Base-by-base conservation (phyloP, 495 filamentous ascomycete genomes). In the Penicillium samsonianum region DNA sequence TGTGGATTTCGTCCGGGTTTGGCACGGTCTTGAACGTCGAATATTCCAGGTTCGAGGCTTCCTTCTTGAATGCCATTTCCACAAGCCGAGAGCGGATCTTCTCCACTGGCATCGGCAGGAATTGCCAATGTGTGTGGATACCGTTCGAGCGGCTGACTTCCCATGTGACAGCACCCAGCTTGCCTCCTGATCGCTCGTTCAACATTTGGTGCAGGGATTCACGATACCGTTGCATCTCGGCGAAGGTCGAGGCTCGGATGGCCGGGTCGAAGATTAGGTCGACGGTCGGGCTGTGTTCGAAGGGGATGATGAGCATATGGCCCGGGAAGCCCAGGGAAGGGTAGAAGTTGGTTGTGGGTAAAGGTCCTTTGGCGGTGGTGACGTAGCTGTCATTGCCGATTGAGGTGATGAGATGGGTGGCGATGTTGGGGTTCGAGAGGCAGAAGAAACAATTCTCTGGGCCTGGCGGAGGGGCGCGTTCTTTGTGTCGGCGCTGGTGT, bases 51-150 rank as follows among this genome's bases (percentile, higher is more conserved):
- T 94, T 92, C 65, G 92, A 87, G 0, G 90, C 91, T 65, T 92
- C 83, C 16, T 91, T 89, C 55, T 86, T 84, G 78, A 96, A 96
- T 0, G 84, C 92, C 0, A 88, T 90, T 64, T 92, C 88, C 8
- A 95, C 89, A 1, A 92, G 77, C 0, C 87, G 86, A 41, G 83
- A 81, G 10, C 66, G 68, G 40, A 96, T 78, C 22, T 90, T 71
- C 11, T 85, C 79, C 0, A 78, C 67, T 0, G 88, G 81, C 1
- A 96, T 80, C 2, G 94, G 93, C 30, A 97, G 78, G 64, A 95
- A 93, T 76, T 98, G 94, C 94, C 93, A 97, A 65, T 96, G 94
- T 0, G 83, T 79, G 67, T 98, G 94, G 50, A 97, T 87, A 22
- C 91, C 90, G 11, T 79, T 78, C 3, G 74, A 76, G 17, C 91